Base-by-base conservation (phyloP, 169 alveolate species). In the Amoebophrya sp. region DNA sequence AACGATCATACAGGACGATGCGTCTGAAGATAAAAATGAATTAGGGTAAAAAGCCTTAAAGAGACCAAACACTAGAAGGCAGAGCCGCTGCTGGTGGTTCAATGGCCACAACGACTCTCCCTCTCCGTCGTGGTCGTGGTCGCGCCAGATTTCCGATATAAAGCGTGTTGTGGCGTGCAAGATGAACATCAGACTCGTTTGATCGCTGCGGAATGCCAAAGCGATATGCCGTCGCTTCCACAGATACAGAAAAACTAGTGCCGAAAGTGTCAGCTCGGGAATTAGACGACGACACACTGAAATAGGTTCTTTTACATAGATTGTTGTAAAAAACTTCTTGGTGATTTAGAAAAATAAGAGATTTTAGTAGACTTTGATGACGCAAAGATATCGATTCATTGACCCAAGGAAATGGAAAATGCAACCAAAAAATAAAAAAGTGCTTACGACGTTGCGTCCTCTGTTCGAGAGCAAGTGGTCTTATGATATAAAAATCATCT, bases 121-220 rank as follows among this genome's bases (percentile, higher is more conserved):
- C 83, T 26, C 39, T 1, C 83, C 83, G 83, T 65, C 83, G 33
- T 65, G 83, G 83, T 65, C 26, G 83, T 65, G 83, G 83, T 65
- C 83, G 2, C 83, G 83, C 83, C 83, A 65, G 2, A 6, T 65
- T 26, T 65, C 83, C 36, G 83, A 26, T 6, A 65, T 26, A 65
- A 65, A 65, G 38, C 83, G 2, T 10, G 83, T 65, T 6, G n/a
- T 36, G 83, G 33, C 1, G 83, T 29, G 18, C 83, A 65, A 36
- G 36, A 65, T 6, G 83, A 65, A 65, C 83, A 65, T 65, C 83
- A 65, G 33, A 29, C 39, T 65, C 36, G 83, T 65, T 26, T 65
- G 83, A 36, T 65, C 83, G 38, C 83, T 26, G 26, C 26, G 83
- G 83, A 26, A 65, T 0, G 10, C 3, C 83, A 65, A 36, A 29